Conservation (phyloP, 139 green algal genomes). For the Chlamydomonas incerta region DNA sequence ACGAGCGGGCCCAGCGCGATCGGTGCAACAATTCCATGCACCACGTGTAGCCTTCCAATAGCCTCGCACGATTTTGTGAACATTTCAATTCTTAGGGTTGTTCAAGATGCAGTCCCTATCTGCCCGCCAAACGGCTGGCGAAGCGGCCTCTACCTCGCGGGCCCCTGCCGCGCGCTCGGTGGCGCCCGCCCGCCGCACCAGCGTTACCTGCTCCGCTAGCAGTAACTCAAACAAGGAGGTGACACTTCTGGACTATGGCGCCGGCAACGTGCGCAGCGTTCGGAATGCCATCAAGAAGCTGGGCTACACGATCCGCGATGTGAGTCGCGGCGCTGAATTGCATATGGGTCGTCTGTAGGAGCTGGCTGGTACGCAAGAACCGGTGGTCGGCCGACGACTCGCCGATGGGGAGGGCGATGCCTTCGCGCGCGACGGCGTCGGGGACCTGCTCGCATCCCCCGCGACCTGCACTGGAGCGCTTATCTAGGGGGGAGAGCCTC, state of each 20-base stretch:
- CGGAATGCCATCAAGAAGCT: slow-evolving; percentile 95
- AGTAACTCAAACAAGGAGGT: slow-evolving; percentile 67
- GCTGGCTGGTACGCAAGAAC: too few relatives aligned
- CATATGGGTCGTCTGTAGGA: too few relatives aligned
- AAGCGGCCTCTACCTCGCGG: slow-evolving; percentile 12
- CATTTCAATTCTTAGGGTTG: background rate
- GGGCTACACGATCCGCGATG: slow-evolving; percentile 93
- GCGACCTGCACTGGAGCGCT: too few relatives aligned
- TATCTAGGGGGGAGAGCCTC: too few relatives aligned
- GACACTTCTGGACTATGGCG: slow-evolving; percentile 97
- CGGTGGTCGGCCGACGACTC: too few relatives aligned
- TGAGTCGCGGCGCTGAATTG: slow-evolving; percentile 49
- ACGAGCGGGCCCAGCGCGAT: background rate
- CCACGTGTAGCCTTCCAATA: too few relatives aligned
- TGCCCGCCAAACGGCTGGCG: background rate
- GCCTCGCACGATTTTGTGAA: too few relatives aligned
- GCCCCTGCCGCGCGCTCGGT: background rate
- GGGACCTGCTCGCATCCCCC: too few relatives aligned
- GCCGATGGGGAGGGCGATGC: too few relatives aligned
- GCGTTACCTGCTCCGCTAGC: background rate
- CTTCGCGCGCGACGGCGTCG: too few relatives aligned
- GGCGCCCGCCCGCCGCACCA: background rate
- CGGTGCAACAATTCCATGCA: background rate
- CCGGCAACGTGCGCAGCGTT: slow-evolving; percentile 97
- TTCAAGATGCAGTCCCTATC: slow-evolving; percentile 9